phyloP scores from a whole-genome alignment of 2,329 filamentous ascomycete genomes.

The Xylogone sp. region DNA sequence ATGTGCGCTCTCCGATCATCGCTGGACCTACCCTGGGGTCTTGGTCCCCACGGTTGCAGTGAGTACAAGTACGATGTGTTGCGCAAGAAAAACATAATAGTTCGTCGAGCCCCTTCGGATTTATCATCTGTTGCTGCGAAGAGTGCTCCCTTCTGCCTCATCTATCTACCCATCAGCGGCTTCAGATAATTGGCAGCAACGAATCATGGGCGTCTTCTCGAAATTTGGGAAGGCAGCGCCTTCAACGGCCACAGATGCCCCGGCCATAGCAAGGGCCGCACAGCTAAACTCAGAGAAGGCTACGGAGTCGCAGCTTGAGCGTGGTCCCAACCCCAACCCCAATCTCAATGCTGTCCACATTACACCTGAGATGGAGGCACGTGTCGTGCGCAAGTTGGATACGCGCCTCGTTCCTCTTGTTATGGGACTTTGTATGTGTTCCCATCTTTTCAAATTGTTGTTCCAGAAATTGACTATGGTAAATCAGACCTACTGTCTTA shows the following conservation, averaged over 20 bases:
- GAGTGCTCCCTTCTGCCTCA: no score
- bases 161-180: no score
- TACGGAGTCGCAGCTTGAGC: not conserved
- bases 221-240: constrained; percentile 2
- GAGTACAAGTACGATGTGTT: no score
- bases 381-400: constrained; percentile 55
- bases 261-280: not conserved
- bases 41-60: no score
- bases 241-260: not conserved
- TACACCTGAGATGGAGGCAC: constrained; percentile 34
- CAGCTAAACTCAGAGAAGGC: not conserved
- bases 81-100: no score
- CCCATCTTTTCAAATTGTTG: not conserved
- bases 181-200: no score
- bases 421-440: constrained; percentile 16
- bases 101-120: no score
- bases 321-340: not conserved
- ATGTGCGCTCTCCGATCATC: no score
- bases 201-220: constrained; percentile 5
- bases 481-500: constrained; percentile 39
- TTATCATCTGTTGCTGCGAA: no score
- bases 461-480: constrained; percentile 2
- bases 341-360: not conserved
- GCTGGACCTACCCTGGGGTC: no score
- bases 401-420: constrained; percentile 43